Conservation (phyloP, 768 basidiomycete genomes). For the Lyophyllum semitale region DNA sequence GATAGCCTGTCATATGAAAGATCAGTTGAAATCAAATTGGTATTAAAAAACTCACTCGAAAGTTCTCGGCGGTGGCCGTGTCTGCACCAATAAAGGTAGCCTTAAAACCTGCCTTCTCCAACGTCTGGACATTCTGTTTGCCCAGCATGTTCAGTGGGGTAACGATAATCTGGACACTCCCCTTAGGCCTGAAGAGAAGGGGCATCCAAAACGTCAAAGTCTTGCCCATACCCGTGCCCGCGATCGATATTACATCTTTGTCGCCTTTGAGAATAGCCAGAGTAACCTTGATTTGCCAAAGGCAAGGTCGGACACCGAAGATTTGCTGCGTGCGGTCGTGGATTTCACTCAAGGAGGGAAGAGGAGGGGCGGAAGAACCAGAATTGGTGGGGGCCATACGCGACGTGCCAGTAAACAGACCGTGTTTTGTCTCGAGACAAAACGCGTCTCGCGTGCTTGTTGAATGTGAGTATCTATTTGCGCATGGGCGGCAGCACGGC, state of each 20-base stretch:
- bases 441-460: background rate
- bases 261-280: constrained; percentile 18
- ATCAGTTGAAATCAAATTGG: too few relatives aligned
- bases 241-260: constrained; percentile 22
- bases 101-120: constrained; percentile 15
- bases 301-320: constrained; percentile 14
- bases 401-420: background rate
- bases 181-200: constrained; percentile 27
- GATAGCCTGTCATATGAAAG: too few relatives aligned
- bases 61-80: constrained; percentile 16
- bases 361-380: background rate
- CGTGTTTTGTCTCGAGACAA: background rate
- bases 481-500: background rate
- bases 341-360: background rate
- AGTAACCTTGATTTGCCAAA: constrained; percentile 20
- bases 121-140: constrained; percentile 16
- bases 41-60: constrained; percentile 19
- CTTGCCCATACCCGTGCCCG: constrained; percentile 32
- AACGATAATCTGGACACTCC: constrained; percentile 28
- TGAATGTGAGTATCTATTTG: background rate
- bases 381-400: background rate
- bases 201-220: constrained; percentile 34
- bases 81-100: constrained; percentile 20
- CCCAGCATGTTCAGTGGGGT: constrained; percentile 26
- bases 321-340: background rate